A percentile compares a stretch with the other conserved stretches of the same genome.
Evolutionary conservation across 2,329 filamentous ascomycete species (phyloP).

Genomic region (Fusarium cyanostomum): DNA sequence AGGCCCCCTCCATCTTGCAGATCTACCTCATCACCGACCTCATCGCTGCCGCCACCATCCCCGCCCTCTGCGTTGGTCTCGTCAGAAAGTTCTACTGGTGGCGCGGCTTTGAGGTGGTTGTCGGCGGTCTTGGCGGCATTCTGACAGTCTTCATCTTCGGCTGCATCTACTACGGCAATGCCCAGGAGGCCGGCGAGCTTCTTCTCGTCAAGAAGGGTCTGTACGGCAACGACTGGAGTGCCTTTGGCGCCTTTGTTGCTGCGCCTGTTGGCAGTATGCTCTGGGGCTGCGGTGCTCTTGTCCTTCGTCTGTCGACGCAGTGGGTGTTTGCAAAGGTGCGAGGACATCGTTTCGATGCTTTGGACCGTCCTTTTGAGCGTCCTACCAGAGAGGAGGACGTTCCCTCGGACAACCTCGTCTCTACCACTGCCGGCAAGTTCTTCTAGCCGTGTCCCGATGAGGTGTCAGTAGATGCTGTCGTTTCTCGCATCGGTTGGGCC

Average conservation of each 20-base stretch:
- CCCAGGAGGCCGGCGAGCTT: constrained; percentile 69
- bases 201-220: constrained; percentile 78
- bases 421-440: constrained; percentile 61
- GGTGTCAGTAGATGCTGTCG: constrained; percentile 15
- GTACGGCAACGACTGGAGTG: constrained; percentile 81
- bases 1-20: constrained; percentile 77
- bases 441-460: constrained; percentile 51
- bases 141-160: constrained; percentile 85
- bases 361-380: constrained; percentile 63
- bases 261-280: constrained; percentile 79
- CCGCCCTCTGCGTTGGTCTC: constrained; percentile 78
- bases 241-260: constrained; percentile 83
- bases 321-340: constrained; percentile 65
- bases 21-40: constrained; percentile 87
- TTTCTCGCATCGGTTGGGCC: not conserved
- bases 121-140: constrained; percentile 80
- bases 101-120: constrained; percentile 82
- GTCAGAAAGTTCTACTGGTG: constrained; percentile 77
- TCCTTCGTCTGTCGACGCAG: constrained; percentile 66
- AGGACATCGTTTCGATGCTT: constrained; percentile 72
- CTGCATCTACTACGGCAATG: constrained; percentile 78
- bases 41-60: constrained; percentile 79
- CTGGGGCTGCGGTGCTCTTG: constrained; percentile 73
- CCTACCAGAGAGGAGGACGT: constrained; percentile 45
- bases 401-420: constrained; percentile 36